phyloP scores from a whole-genome alignment of 164 flowering plant genomes.

The Nymphaea colorata region DNA sequence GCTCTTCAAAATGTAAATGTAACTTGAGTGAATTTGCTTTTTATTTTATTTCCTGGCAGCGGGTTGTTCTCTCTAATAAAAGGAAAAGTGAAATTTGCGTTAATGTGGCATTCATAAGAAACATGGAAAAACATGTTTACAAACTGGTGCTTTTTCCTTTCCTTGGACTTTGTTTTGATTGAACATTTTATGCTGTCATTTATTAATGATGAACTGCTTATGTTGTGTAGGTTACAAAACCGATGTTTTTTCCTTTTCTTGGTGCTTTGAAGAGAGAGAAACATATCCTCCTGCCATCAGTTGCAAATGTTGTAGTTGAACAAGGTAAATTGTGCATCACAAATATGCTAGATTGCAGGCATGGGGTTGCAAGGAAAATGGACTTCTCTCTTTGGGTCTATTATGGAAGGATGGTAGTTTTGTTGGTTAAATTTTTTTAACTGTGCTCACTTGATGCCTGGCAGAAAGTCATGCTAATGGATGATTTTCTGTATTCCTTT shows the following conservation, averaged over 20 bases:
- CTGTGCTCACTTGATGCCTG: neutral
- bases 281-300: constrained; percentile 56
- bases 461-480: neutral
- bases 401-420: neutral
- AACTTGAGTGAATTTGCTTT: too few relatives aligned
- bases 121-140: too few relatives aligned
- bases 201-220: neutral
- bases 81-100: too few relatives aligned
- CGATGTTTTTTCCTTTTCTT: constrained; percentile 64
- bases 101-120: too few relatives aligned
- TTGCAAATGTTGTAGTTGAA: constrained; percentile 61
- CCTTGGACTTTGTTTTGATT: too few relatives aligned
- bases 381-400: neutral
- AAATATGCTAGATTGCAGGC: neutral
- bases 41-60: too few relatives aligned
- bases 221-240: constrained; percentile 46
- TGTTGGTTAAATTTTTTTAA: neutral
- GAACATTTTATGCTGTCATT: too few relatives aligned
- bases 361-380: neutral
- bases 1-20: too few relatives aligned
- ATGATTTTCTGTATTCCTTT: neutral
- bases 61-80: too few relatives aligned
- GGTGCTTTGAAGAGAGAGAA: constrained; percentile 71
- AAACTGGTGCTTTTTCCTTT: too few relatives aligned
- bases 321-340: constrained; percentile 36